Evolutionary conservation across 805 yeast species (phyloP), one percentile per base, ranked within the genome.

Genomic region (Jamesozyma jinghongensis): DNA sequence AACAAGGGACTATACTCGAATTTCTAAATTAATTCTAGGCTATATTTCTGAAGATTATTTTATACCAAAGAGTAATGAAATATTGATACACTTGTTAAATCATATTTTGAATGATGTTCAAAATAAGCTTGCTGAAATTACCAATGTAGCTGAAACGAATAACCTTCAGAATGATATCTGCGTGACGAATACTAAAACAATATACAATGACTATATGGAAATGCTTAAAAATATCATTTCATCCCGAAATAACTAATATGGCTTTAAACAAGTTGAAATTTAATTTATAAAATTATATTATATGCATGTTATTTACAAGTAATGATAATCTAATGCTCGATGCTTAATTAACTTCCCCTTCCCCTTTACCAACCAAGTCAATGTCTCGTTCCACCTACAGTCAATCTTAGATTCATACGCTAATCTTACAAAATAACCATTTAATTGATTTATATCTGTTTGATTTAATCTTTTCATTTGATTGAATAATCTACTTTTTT

Each of bases 401-500:
- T 63, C 50, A 1, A 67, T 36, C 1, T 66, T 62, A 33, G 63
- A 59, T 40, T 61, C 56, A 22, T 52, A 47, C 2, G 81, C 90
- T 43, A 73, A 61, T 13, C 53, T 51, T 2, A 69, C 74, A 29
- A 85, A 67, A 51, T 74, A 80, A 1, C 92, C 94, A 49, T 80
- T 85, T 30, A 83, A 73, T 52, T 70, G 77, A 42, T 74, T 77
- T 14, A 84, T 70, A 53, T 84, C 88, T 0, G 85, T 77, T 8
- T 58, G 60, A 36, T 66, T 67, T 41, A 71, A 52, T 13, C 29
- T 31, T 12, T 45, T 45, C 34, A 45, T 32, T 11, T 43, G 43
- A 8, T 34, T 25, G 6, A 25, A 54, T 59, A 47, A 62, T 56
- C 35, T 67, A 52, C 14, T 77, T 63, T 50, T 80, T 83, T 75